A percentile compares a stretch with the other conserved stretches of the same genome.
Evolutionary conservation across 768 basidiomycete genomes (phyloP).

Genomic region (Mycena kentingensis): DNA sequence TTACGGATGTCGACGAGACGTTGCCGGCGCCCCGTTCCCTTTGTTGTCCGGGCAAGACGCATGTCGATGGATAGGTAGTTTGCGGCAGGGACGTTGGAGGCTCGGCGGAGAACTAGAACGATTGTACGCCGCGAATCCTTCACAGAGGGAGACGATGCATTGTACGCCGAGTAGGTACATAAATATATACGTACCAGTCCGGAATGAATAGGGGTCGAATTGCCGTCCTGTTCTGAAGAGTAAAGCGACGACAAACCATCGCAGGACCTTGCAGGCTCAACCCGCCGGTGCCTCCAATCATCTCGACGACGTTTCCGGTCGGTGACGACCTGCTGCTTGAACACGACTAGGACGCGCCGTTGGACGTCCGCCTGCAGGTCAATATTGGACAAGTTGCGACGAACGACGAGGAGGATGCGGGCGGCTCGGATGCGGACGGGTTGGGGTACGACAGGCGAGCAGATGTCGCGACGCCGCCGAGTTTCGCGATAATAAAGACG

Average conservation of each 20-base stretch:
- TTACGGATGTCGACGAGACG: no score
- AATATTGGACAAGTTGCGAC: no score
- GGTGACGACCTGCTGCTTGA: constrained; percentile 42
- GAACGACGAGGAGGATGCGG: no score
- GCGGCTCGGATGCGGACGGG: no score
- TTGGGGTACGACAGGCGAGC: constrained; percentile 69
- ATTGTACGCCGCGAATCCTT: constrained; percentile 77
- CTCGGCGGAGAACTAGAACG: constrained; percentile 74
- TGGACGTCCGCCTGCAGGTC: constrained; percentile 77
- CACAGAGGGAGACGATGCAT: constrained; percentile 82
- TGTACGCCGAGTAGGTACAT: constrained; percentile 90
- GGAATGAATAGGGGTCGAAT: constrained; percentile 92
- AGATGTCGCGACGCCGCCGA: constrained; percentile 78
- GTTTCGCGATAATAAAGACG: constrained; percentile 90
- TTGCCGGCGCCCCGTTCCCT: no score
- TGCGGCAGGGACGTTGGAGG: constrained; percentile 60
- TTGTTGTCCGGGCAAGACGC: constrained; percentile 78
- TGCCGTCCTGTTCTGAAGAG: constrained; percentile 50
- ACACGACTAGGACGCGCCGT: constrained; percentile 81
- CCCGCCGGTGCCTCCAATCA: constrained; percentile 73
- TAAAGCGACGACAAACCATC: constrained; percentile 61
- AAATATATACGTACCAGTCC: constrained; percentile 91
- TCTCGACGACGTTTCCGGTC: constrained; percentile 83
- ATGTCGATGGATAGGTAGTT: constrained; percentile 62
- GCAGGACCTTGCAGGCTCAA: constrained; percentile 77